Conservation (phyloP, 208 protist genomes). For the Wallacemonas collosoma region DNA sequence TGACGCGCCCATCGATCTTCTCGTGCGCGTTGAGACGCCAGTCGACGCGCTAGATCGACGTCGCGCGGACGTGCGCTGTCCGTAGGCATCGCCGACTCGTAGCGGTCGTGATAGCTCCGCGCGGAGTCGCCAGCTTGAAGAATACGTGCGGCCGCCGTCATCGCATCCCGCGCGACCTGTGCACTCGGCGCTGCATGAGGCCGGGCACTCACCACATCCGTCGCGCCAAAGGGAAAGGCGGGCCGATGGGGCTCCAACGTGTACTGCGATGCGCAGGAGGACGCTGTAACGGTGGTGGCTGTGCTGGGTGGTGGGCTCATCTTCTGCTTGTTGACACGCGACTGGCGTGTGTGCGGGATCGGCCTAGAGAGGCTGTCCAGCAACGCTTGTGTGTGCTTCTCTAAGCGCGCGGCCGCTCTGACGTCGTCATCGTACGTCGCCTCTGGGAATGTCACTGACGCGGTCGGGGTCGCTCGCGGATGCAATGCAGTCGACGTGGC, state of each 20-base stretch:
- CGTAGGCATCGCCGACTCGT: neutral
- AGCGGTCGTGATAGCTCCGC: neutral
- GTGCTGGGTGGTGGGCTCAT: too few relatives aligned
- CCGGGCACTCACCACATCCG: neutral
- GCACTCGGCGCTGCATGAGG: neutral
- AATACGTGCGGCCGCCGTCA: neutral
- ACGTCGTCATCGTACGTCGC: neutral
- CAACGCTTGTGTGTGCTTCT: neutral
- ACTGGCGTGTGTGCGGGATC: neutral
- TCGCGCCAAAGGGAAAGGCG: neutral
- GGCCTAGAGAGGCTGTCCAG: neutral
- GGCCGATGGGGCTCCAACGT: neutral
- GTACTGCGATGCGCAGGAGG: neutral
- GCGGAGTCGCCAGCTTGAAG: neutral
- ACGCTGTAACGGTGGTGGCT: too few relatives aligned
- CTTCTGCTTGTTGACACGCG: neutral
- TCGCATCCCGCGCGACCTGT: neutral
- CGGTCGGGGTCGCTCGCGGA: too few relatives aligned
- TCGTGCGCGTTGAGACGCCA: constrained; percentile 4
- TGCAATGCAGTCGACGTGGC: too few relatives aligned
- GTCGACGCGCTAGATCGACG: constrained; percentile 8
- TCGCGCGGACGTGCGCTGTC: neutral
- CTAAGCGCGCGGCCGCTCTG: neutral
- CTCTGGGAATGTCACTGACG: too few relatives aligned
- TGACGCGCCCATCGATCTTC: constrained; percentile 9